These are phyloP conservation scores for Chaetothyriales sp. DNA, from an alignment of 2,329 filamentous ascomycete species.

Conservation along the genomic window DNA sequence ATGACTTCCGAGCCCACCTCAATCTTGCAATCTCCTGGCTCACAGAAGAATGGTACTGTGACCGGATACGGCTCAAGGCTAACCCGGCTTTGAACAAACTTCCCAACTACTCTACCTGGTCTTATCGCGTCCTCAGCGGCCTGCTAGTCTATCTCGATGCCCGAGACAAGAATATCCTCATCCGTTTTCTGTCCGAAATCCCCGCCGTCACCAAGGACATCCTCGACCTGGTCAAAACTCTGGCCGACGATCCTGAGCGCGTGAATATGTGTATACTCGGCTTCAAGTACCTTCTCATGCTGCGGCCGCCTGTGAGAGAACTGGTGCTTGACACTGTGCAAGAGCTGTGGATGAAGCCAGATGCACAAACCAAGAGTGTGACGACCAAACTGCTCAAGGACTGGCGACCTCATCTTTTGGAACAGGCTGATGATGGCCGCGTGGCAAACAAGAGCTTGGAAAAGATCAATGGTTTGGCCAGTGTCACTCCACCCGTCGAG, in stretches of 20 bases:
- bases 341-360: conserved; percentile 41
- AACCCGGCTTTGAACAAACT: conserved; percentile 19
- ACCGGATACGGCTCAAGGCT: conserved; percentile 41
- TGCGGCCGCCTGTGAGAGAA: conserved; percentile 44
- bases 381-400: conserved; percentile 39
- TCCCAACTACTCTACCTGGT: conserved; percentile 62
- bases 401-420: conserved; percentile 34
- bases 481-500: background rate
- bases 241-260: conserved; percentile 49
- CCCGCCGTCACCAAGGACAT: conserved; percentile 61
- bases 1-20: conserved; percentile 80
- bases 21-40: conserved; percentile 87
- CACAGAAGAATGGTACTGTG: conserved; percentile 96
- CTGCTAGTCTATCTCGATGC: conserved; percentile 83
- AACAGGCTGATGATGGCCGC: conserved; percentile 1
- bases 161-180: conserved; percentile 66
- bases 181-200: conserved; percentile 81
- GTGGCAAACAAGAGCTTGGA: conserved; percentile 1
- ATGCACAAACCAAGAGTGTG: conserved; percentile 32
- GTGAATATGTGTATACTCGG: conserved; percentile 44
- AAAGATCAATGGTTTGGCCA: conserved; percentile 6
- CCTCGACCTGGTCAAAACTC: conserved; percentile 52
- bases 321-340: conserved; percentile 43
- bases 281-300: conserved; percentile 43
- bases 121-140: conserved; percentile 67